Evolutionary conservation across 495 filamentous ascomycete species (phyloP).

Genomic region (Hypoxylon intermedium): DNA sequence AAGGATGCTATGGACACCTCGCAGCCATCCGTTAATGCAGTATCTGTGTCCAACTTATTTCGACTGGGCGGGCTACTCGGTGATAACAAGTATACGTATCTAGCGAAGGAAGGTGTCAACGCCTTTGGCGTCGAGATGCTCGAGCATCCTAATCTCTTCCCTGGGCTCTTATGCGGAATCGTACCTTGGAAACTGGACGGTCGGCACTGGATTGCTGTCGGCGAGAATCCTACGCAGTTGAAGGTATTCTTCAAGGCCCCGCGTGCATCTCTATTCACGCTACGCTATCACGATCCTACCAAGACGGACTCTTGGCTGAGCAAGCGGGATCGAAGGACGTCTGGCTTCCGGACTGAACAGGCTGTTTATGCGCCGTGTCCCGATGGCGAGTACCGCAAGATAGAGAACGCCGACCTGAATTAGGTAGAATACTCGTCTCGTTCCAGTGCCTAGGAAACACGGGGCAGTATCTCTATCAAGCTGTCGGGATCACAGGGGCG

Average conservation of each 20-base stretch:
- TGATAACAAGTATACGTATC: slow-evolving; percentile 65
- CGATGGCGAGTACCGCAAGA: slow-evolving; percentile 18
- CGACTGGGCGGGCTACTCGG: slow-evolving; percentile 75
- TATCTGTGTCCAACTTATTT: slow-evolving; percentile 82
- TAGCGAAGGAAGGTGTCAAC: slow-evolving; percentile 75
- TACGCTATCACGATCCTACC: slow-evolving; percentile 32
- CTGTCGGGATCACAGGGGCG: no score
- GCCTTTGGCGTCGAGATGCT: slow-evolving; percentile 90
- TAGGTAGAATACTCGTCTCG: no score
- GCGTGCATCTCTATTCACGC: slow-evolving; percentile 37
- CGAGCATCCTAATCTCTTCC: slow-evolving; percentile 90
- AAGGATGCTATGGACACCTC: slow-evolving; percentile 94
- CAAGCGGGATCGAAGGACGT: slow-evolving; percentile 24
- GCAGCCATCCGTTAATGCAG: slow-evolving; percentile 86
- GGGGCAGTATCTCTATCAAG: no score
- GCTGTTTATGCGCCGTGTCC: slow-evolving; percentile 12
- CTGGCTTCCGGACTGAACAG: slow-evolving; percentile 6
- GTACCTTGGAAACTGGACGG: slow-evolving; percentile 69
- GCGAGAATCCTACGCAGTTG: slow-evolving; percentile 14
- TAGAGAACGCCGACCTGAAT: not conserved
- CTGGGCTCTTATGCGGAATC: slow-evolving; percentile 76
- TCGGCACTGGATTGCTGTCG: slow-evolving; percentile 35
- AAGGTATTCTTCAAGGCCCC: slow-evolving; percentile 33
- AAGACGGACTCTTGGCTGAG: slow-evolving; percentile 31
- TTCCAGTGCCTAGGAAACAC: no score